These are phyloP conservation scores for Arbutus unedo DNA, from an alignment of 148 eudicot species.

Conservation along the genomic window DNA sequence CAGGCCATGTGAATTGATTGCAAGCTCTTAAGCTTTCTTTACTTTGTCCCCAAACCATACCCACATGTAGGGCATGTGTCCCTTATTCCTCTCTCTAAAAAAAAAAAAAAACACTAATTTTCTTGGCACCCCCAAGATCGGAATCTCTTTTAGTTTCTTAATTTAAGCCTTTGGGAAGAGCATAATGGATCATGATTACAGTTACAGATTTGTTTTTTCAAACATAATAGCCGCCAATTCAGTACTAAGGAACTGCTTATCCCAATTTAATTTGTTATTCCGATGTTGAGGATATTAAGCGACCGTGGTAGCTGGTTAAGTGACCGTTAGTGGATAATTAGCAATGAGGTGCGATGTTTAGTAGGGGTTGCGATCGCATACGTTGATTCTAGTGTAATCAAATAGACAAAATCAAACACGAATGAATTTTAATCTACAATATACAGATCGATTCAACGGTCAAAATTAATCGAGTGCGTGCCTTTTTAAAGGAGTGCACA, in stretches of 20 bases:
- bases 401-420: too few relatives aligned
- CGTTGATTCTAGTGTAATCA: too few relatives aligned
- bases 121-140: constrained; percentile 13
- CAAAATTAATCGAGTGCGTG: too few relatives aligned
- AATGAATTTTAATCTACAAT: too few relatives aligned
- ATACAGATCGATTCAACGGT: too few relatives aligned
- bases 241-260: neutral
- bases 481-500: too few relatives aligned
- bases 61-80: constrained; percentile 44
- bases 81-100: constrained; percentile 6
- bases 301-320: too few relatives aligned
- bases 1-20: constrained; percentile 42
- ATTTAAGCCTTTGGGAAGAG: constrained; percentile 7
- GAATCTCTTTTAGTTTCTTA: neutral
- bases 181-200: constrained; percentile 9
- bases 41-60: constrained; percentile 37
- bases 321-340: too few relatives aligned
- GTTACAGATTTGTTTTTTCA: neutral
- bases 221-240: constrained; percentile 6
- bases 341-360: too few relatives aligned
- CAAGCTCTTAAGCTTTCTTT: constrained; percentile 31
- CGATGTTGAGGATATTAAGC: too few relatives aligned
- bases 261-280: too few relatives aligned
- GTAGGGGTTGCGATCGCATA: too few relatives aligned
- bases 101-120: neutral